Conservation (phyloP, 169 alveolate genomes). For the Besnoitia besnoiti region DNA sequence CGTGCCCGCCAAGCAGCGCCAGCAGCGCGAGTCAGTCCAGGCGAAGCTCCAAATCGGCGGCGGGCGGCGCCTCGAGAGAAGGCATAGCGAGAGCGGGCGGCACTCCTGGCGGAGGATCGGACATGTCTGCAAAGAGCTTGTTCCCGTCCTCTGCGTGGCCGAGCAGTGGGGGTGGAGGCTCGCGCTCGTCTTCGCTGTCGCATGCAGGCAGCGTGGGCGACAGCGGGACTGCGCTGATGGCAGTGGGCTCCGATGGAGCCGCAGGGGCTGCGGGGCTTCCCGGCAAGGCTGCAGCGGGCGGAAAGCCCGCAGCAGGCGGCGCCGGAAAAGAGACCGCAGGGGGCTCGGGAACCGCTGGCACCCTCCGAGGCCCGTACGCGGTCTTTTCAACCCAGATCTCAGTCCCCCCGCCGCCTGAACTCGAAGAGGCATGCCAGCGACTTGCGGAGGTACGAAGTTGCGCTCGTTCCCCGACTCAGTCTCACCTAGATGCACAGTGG, state of each 20-base stretch:
- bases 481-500: no score
- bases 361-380: constrained; percentile 26
- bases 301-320: neutral
- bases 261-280: neutral
- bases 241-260: neutral
- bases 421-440: constrained; percentile 18
- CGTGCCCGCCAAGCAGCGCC: neutral
- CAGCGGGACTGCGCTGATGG: neutral
- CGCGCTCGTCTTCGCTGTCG: no score
- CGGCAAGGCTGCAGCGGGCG: neutral
- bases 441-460: constrained; percentile 36
- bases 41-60: neutral
- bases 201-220: neutral
- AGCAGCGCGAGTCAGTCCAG: neutral
- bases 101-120: no score
- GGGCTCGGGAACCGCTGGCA: neutral
- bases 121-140: neutral
- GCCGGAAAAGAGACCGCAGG: neutral
- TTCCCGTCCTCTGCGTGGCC: neutral
- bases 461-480: no score
- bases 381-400: constrained; percentile 12
- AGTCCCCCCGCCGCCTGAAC: constrained; percentile 37
- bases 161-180: neutral
- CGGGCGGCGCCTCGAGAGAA: neutral
- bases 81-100: neutral